Evolutionary conservation across 306 rosid species (phyloP), one percentile per base, ranked within the genome.

Genomic region (Cicer cuneatum): DNA sequence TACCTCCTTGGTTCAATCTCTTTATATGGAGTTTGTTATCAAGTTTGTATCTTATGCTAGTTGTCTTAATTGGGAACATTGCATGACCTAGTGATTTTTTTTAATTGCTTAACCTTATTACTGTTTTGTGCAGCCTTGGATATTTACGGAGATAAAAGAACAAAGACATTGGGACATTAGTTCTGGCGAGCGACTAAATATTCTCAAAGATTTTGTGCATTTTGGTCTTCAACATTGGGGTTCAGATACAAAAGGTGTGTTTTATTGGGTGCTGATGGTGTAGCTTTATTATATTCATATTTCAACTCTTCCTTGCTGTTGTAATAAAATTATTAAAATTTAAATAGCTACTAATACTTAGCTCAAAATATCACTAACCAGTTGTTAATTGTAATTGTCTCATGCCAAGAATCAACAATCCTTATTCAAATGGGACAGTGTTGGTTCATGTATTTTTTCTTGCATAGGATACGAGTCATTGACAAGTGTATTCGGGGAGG

Each of bases 151-250:
- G 86, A 94, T 94, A 66, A 94, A 91, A 86, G 98, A 94, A 79
- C 97, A 91, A 80, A 86, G 91, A 79, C 87, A 94, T 84, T 94
- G 97, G 98, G 98, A 94, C 77, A 91, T 94, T 16, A 94, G 91
- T 73, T 91, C 98, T 39, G 90, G 87, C 49, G 98, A 91, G 85
- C 88, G 98, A 10, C 74, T 94, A 54, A 85, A 87, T 77, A 85
- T 91, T 83, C 71, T 91, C 75, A 94, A 86, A 75, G 85, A 94
- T 73, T 94, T 87, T 82, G 97, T 82, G 56, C 86, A 72, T 51
- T 86, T 86, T 84, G 98, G 98, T 57, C 98, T 94, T 61, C 82
- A 91, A 64, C 97, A 91, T 69, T 91, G 97, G 98, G 98, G 97
- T 45, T 94, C 98, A 60, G 96, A 94, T 84, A 83, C 89, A 2